phyloP scores from a whole-genome alignment of 805 yeast genomes.

The Suhomyces faveliae region DNA sequence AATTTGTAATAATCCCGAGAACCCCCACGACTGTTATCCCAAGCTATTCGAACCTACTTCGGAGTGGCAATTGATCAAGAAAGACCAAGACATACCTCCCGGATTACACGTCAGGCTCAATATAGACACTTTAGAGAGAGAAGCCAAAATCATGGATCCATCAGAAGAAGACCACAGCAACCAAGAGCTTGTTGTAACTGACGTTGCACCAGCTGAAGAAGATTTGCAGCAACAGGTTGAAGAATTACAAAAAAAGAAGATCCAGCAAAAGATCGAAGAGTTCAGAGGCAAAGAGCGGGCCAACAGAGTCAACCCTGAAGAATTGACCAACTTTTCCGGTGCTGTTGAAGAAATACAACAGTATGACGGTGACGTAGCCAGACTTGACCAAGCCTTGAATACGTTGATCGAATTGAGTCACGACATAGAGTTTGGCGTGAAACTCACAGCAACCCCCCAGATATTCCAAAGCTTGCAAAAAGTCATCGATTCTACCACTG shows the following conservation, averaged over 20 bases:
- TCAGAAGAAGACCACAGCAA: constrained; percentile 13
- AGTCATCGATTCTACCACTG: constrained; percentile 13
- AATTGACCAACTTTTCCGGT: constrained; percentile 17
- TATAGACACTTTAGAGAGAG: constrained; percentile 65
- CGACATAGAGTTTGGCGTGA: constrained; percentile 60
- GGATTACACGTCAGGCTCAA: constrained; percentile 78
- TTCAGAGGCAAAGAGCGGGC: constrained; percentile 5
- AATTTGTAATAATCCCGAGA: constrained; percentile 40
- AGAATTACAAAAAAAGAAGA: constrained; percentile 5
- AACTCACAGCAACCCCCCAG: constrained; percentile 37
- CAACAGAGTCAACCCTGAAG: constrained; percentile 12
- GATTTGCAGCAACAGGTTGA: constrained; percentile 7
- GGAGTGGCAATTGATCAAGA: constrained; percentile 68
- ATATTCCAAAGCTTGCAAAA: constrained; percentile 27
- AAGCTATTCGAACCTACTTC: constrained; percentile 56
- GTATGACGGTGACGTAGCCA: constrained; percentile 15
- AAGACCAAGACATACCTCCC: constrained; percentile 75
- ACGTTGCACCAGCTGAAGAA: constrained; percentile 10
- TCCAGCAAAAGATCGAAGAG: constrained; percentile 3
- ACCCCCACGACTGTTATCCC: constrained; percentile 60
- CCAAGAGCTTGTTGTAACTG: constrained; percentile 10
- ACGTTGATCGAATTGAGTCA: constrained; percentile 61
- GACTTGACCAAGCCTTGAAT: constrained; percentile 35
- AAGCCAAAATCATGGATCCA: constrained; percentile 59
- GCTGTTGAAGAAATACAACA: constrained; percentile 21